Conservation (phyloP, 345 rosid species). For the Syzygium jambos region DNA sequence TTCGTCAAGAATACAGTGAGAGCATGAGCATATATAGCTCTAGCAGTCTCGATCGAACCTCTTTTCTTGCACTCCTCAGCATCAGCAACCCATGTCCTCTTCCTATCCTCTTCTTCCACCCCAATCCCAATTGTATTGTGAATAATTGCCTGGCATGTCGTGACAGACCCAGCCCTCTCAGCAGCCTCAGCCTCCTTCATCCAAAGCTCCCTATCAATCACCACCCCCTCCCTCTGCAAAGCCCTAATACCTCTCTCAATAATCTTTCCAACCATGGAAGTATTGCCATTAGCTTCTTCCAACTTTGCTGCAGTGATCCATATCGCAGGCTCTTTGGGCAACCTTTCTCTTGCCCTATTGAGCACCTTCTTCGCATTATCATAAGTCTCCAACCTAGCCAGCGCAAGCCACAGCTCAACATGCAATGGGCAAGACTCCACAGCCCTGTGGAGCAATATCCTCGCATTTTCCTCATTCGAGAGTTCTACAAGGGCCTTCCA, state of each 20-base stretch:
- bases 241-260: constrained; percentile 89
- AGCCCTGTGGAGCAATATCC: constrained; percentile 74
- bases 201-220: constrained; percentile 84
- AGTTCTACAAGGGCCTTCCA: constrained; percentile 91
- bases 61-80: constrained; percentile 95
- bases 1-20: constrained; percentile 82
- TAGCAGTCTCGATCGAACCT: constrained; percentile 81
- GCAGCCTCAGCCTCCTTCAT: constrained; percentile 94
- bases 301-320: constrained; percentile 95
- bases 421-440: constrained; percentile 94
- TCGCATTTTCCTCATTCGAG: constrained; percentile 69
- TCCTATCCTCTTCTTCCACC: constrained; percentile 94
- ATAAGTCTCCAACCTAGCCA: constrained; percentile 80
- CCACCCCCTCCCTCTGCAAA: constrained; percentile 79
- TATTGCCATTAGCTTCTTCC: constrained; percentile 90
- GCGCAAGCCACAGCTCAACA: constrained; percentile 82
- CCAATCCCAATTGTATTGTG: constrained; percentile 73
- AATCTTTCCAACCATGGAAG: constrained; percentile 66
- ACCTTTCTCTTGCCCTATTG: constrained; percentile 61
- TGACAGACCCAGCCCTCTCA: constrained; percentile 76
- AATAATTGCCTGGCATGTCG: constrained; percentile 79
- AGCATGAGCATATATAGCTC: constrained; percentile 85
- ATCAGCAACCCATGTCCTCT: constrained; percentile 98
- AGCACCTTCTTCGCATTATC: constrained; percentile 69
- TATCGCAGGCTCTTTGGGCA: constrained; percentile 81